Evolutionary conservation across 2,329 filamentous ascomycete species (phyloP), one percentile per base, ranked within the genome.

Genomic region (Cercospora sp.): DNA sequence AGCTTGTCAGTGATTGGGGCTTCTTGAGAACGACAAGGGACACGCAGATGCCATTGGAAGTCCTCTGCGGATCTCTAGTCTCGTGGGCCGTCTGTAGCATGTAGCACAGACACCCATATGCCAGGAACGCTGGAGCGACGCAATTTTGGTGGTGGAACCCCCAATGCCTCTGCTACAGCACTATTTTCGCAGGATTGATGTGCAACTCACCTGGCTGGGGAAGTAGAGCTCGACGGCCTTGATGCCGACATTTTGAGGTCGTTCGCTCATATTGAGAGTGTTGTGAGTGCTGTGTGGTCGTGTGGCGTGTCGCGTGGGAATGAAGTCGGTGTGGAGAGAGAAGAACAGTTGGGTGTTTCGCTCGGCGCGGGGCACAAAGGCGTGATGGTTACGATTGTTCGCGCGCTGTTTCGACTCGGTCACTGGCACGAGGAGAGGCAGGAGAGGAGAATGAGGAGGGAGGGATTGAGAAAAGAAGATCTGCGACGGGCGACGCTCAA

Each of bases 221-320:
- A 85, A 84, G 80, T 85, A 85, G 63, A 85, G 79, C 81, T 85
- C 83, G 76, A 85, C 82, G 80, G 81, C 83, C 77, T 85, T 85
- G 80, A 85, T 85, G 71, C 83, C 83, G 69, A 85, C 81, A 76
- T 85, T 84, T 72, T 81, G 76, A 67, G 83, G 83, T 66, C 57
- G 66, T 49, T 66, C 62, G 24, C 30, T 55, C 61, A 66, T 66
- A 43, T 21, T 57, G 59, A 55, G 18, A 57, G 55, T 63, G 61
- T 18, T 61, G 60, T 60, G 63, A 28, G 57, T 21, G 45, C 18
- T 60, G 28, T 28, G 43, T 28, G 63, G 63, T 66, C 63, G 67
- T 60, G 64, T 60, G 67, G 43, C 32, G 63, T 49, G 63, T 63
- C 61, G 63, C 45, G 64, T 18, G 53, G 12, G 26, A 53, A 24